Evolutionary conservation across 179 eudicot species (phyloP).

Genomic region (Corrigiola litoralis): DNA sequence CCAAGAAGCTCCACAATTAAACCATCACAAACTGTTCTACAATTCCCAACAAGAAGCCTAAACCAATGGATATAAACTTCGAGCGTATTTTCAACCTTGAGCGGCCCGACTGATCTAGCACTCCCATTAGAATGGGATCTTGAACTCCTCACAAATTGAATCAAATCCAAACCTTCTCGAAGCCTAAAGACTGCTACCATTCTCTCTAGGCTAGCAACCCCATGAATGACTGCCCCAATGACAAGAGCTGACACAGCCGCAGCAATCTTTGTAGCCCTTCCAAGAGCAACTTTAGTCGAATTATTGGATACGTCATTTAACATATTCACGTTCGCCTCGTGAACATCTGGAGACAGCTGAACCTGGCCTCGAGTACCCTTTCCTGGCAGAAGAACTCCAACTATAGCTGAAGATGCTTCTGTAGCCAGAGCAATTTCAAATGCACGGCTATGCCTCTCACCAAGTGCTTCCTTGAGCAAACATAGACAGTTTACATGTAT

Average conservation of each 20-base stretch:
- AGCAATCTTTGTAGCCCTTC: conserved; percentile 60
- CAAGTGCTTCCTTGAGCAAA: conserved; percentile 90
- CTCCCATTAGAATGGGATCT: conserved; percentile 82
- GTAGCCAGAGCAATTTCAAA: conserved; percentile 95
- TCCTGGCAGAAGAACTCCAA: conserved; percentile 61
- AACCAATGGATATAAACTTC: conserved; percentile 89
- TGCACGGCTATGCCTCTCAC: conserved; percentile 96
- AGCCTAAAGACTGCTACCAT: conserved; percentile 86
- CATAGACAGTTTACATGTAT: conserved; percentile 73
- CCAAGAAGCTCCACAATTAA: conserved; percentile 89
- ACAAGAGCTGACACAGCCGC: conserved; percentile 88
- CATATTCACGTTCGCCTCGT: conserved; percentile 42
- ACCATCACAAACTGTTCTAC: conserved; percentile 82
- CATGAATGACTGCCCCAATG: conserved; percentile 82
- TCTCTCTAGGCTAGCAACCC: conserved; percentile 89
- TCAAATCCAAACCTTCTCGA: conserved; percentile 80
- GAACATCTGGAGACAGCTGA: conserved; percentile 71
- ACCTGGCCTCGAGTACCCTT: conserved; percentile 68
- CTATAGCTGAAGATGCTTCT: conserved; percentile 81
- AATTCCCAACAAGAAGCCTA: conserved; percentile 94
- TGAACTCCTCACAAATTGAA: conserved; percentile 63
- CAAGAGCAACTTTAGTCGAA: conserved; percentile 52
- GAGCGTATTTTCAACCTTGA: conserved; percentile 58
- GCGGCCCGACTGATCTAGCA: conserved; percentile 59
- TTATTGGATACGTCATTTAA: conserved; percentile 51